These are phyloP conservation scores for Trichoderma lentiforme DNA, from an alignment of 2,329 filamentous ascomycete genomes.

Conservation along the genomic window DNA sequence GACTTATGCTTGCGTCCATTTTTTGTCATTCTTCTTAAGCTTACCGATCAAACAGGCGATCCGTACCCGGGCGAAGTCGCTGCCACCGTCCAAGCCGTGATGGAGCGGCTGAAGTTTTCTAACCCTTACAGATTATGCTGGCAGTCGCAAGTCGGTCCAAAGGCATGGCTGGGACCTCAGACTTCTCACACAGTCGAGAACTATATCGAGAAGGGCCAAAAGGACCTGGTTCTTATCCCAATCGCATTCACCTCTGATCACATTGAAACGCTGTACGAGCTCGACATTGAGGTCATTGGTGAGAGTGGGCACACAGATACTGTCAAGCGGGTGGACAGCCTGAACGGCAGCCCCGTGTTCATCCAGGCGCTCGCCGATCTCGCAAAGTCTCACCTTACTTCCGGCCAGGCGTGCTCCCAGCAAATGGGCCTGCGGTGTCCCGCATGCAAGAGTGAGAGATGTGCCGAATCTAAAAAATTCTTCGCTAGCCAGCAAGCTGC, in stretches of 20 bases:
- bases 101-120: slow-evolving; percentile 80
- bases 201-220: slow-evolving; percentile 88
- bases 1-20: slow-evolving; percentile 7
- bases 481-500: slow-evolving; percentile 46
- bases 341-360: slow-evolving; percentile 89
- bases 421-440: slow-evolving; percentile 93
- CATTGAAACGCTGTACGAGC: slow-evolving; percentile 92
- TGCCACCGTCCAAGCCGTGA: slow-evolving; percentile 94
- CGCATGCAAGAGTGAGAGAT: slow-evolving; percentile 86
- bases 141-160: slow-evolving; percentile 97
- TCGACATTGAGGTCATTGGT: slow-evolving; percentile 92
- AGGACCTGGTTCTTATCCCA: slow-evolving; percentile 84
- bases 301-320: slow-evolving; percentile 74
- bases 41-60: slow-evolving; percentile 56
- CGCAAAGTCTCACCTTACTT: slow-evolving; percentile 73
- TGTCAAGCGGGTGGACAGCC: slow-evolving; percentile 84
- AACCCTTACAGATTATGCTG: slow-evolving; percentile 94
- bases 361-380: slow-evolving; percentile 87
- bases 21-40: slow-evolving; percentile 25
- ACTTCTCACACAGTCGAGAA: slow-evolving; percentile 83
- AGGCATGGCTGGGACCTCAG: slow-evolving; percentile 92
- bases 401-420: slow-evolving; percentile 63
- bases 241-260: slow-evolving; percentile 99
- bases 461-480: slow-evolving; percentile 71
- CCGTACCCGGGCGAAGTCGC: slow-evolving; percentile 94